Conservation (phyloP, 225 moss, liverwort and hornwort species). For the Sphagnum tenellum region DNA sequence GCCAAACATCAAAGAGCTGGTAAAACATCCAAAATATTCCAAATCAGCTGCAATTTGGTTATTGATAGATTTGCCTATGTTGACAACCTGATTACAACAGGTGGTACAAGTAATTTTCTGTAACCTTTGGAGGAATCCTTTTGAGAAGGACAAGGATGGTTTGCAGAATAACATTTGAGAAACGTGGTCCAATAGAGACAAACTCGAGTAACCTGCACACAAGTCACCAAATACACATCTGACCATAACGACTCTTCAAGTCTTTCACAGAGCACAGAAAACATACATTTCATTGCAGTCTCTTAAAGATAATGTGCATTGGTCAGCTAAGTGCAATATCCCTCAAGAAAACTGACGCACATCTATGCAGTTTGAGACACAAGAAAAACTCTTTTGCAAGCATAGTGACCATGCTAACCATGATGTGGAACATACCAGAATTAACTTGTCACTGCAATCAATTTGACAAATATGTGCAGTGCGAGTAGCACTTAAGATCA, state of each 20-base stretch:
- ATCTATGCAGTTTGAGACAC: too few species aligned
- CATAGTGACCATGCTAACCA: too few species aligned
- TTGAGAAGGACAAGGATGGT: constrained; percentile 81
- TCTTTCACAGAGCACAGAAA: too few species aligned
- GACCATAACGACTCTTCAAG: too few species aligned
- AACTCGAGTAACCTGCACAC: constrained; percentile 82
- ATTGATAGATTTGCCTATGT: not conserved
- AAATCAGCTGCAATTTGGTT: not conserved
- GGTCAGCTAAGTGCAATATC: too few species aligned
- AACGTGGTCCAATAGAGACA: constrained; percentile 81
- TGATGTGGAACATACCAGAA: too few species aligned
- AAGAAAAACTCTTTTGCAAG: too few species aligned
- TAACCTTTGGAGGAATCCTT: constrained; percentile 87
- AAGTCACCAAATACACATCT: too few species aligned
- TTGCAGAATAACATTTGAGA: constrained; percentile 82
- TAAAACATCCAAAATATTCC: not conserved
- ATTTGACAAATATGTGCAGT: not conserved
- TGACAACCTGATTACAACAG: not conserved
- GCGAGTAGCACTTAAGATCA: not conserved
- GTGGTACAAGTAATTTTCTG: not conserved
- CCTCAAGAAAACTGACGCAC: too few species aligned
- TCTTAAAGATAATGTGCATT: too few species aligned
- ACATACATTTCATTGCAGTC: too few species aligned
- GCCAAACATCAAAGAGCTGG: not conserved
- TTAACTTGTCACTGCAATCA: too few species aligned